Conservation (phyloP, 2,329 filamentous ascomycete genomes). For the Phialophora chinensis region DNA sequence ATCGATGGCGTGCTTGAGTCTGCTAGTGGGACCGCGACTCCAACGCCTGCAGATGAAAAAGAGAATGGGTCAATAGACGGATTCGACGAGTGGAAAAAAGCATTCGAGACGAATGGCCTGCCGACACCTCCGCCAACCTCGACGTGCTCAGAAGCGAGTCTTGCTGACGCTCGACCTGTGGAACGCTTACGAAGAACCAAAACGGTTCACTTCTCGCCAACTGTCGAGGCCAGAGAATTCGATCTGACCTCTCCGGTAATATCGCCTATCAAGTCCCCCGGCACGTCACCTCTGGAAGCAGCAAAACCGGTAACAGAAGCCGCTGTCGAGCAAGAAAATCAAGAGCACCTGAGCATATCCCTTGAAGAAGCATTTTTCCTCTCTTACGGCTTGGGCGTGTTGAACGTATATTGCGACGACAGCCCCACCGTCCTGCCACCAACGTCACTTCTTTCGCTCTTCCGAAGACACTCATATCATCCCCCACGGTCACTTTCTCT, state of each 20-base stretch:
- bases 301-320: conserved; percentile 34
- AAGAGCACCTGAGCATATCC: conserved; percentile 91
- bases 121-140: conserved; percentile 40
- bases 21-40: conserved; percentile 24
- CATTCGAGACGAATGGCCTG: conserved; percentile 37
- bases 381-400: conserved; percentile 75
- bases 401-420: conserved; percentile 61
- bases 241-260: conserved; percentile 41
- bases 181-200: conserved; percentile 51
- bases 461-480: conserved; percentile 72
- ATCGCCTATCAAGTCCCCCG: conserved; percentile 38
- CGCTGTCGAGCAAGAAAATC: conserved; percentile 48
- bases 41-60: conserved; percentile 30
- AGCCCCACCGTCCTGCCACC: conserved; percentile 55
- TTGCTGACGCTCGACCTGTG: conserved; percentile 30
- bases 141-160: conserved; percentile 38
- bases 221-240: conserved; percentile 69
- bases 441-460: conserved; percentile 67
- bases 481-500: conserved; percentile 58
- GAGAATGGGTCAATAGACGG: conserved; percentile 33
- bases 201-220: conserved; percentile 73
- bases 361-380: conserved; percentile 93
- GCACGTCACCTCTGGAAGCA: conserved; percentile 28
- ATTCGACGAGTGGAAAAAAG: conserved; percentile 40
- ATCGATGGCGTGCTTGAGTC: conserved; percentile 38